These are phyloP conservation scores for Astrocystis sublimbata DNA, from an alignment of 495 filamentous ascomycete genomes.

Conservation along the genomic window DNA sequence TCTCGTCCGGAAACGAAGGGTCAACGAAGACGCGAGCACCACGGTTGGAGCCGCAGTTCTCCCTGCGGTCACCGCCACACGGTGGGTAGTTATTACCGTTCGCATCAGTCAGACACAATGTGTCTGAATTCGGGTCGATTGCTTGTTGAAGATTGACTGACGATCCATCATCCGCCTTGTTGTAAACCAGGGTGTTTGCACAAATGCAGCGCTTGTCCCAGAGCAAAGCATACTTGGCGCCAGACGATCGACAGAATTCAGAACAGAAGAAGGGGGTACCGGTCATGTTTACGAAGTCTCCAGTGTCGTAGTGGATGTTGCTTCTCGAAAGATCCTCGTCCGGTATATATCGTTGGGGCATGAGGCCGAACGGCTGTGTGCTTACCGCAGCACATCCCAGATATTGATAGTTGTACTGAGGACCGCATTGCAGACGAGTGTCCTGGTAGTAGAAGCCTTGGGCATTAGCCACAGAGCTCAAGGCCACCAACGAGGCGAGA, in stretches of 20 bases:
- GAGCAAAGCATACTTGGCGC: constrained; percentile 30
- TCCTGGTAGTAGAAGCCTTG: constrained; percentile 24
- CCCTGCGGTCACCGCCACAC: constrained; percentile 6
- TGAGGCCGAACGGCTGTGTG: constrained; percentile 13
- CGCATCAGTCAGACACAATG: background rate
- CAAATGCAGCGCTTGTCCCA: constrained; percentile 25
- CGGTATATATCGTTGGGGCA: background rate
- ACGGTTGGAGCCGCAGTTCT: constrained; percentile 11
- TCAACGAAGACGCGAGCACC: constrained; percentile 13
- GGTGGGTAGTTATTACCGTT: background rate
- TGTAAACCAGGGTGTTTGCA: constrained; percentile 12
- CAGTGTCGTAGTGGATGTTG: constrained; percentile 24
- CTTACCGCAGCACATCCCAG: constrained; percentile 26
- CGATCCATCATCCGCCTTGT: background rate
- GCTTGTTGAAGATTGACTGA: background rate
- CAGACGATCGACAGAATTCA: constrained; percentile 27
- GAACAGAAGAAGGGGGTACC: constrained; percentile 28
- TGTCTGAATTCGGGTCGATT: background rate
- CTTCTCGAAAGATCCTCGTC: constrained; percentile 17
- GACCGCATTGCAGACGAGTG: constrained; percentile 12
- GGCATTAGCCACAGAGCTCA: constrained; percentile 25
- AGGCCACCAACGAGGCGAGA: constrained; percentile 28
- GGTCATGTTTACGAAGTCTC: constrained; percentile 26
- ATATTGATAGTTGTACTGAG: constrained; percentile 23
- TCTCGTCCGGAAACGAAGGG: constrained; percentile 16